Base-by-base conservation (phyloP, 2,329 filamentous ascomycete genomes). In the Tolypocladium ophioglossoides region DNA sequence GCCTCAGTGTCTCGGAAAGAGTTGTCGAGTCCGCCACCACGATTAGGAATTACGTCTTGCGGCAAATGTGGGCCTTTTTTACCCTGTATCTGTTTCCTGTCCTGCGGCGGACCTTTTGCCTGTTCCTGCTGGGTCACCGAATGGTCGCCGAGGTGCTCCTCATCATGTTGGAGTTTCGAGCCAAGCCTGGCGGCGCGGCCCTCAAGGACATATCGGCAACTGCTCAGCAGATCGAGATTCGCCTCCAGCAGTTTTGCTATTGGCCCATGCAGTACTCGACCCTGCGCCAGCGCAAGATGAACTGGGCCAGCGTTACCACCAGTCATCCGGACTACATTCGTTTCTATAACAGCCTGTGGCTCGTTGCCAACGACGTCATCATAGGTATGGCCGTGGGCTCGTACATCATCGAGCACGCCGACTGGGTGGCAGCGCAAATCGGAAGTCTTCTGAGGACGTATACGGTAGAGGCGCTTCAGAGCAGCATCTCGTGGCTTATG, bases 261-360 rank as follows among this genome's bases (percentile, higher is more conserved):
- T 97, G 92, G 91, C 95, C 94, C 2, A 90, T 95, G 71, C 92
- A 99, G 68, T 96, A 97, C 66, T 79, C 92, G 46, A 97, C 91
- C 18, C 72, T 99, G 49, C 86, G 91, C n/a, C 85, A 89, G 65
- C 80, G 91, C 40, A 95, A 95, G 66, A 84, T 86, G 58, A 90
- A 95, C 62, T 97, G 94, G 92, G 89, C 91, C 55, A 97, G 92
- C 67, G 87, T 97, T 54, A 96, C 91, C 0, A 94, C 87, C 50
- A 96, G 87, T 63, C 92, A 99, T 69, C 90, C 92, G 0, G 94
- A 99, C 69, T 99, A 99, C 68, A 99, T 99, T 61, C 87, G 94
- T 18, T 99, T 99, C 71, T 99, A 97, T 74, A 99, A 99, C 69
- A 96, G 91, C 64, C 76, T 99, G 5, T 99, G 94, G 94, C 86